Conservation (phyloP, 495 filamentous ascomycete species). For the Trichocladium antarcticum region DNA sequence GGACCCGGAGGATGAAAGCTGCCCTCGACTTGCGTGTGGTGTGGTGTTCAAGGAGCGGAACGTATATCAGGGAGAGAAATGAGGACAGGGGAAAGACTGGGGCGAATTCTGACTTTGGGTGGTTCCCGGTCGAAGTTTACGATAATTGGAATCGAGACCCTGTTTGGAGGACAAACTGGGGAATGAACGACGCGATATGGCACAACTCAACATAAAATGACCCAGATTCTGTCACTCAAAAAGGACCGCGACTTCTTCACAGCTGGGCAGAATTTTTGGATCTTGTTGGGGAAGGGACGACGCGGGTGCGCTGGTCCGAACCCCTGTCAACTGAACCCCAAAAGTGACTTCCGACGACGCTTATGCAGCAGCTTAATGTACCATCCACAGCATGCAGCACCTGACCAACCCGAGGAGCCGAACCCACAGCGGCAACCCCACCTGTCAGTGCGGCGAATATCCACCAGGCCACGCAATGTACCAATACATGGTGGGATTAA, state of each 20-base stretch:
- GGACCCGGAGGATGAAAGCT: not conserved
- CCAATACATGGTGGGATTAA: constrained; percentile 8
- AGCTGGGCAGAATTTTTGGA: constrained; percentile 25
- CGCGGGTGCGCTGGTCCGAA: constrained; percentile 5
- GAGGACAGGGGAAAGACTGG: not conserved
- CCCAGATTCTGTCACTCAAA: not conserved
- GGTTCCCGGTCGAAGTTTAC: not conserved
- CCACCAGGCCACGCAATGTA: constrained; percentile 10
- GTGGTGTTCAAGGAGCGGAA: not conserved
- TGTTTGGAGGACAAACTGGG: constrained; percentile 2
- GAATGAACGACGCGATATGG: not conserved
- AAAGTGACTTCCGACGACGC: constrained; percentile 14
- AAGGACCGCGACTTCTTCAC: constrained; percentile 7
- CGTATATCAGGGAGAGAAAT: not conserved
- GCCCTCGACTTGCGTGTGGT: not conserved
- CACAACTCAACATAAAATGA: constrained; percentile 19
- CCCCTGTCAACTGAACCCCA: constrained; percentile 19
- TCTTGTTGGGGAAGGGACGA: constrained; percentile 30
- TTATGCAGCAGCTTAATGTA: constrained; percentile 13
- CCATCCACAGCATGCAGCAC: constrained; percentile 9
- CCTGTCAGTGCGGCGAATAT: constrained; percentile 8
- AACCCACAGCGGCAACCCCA: constrained; percentile 23
- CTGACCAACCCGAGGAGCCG: constrained; percentile 14
- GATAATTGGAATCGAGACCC: not conserved
- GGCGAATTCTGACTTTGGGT: not conserved